A percentile compares a stretch with the other conserved stretches of the same genome.
phyloP scores from a whole-genome alignment of 352 stramenopile species.

The Phytophthora macrochlamydospora region DNA sequence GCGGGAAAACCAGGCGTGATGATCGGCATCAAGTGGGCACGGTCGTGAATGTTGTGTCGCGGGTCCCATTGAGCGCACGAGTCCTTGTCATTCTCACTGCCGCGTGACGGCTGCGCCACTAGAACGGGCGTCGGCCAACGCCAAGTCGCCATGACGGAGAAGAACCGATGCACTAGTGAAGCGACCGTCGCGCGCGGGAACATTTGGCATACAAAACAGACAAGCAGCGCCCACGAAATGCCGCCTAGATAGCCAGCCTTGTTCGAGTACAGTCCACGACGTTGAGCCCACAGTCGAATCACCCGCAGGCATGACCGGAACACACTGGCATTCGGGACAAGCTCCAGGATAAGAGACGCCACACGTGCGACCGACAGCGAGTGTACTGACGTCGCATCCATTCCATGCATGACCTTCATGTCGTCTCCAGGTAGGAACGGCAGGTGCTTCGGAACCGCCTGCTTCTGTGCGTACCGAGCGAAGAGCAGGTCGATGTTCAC shows the following conservation, averaged over 20 bases:
- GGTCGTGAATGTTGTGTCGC: conserved; percentile 75
- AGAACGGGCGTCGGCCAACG: conserved; percentile 83
- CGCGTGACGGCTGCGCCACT: conserved; percentile 60
- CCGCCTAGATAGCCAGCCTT: conserved; percentile 83
- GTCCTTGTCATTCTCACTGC: conserved; percentile 35
- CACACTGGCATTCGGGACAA: conserved; percentile 74
- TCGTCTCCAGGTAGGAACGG: conserved; percentile 61
- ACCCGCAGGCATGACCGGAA: conserved; percentile 79
- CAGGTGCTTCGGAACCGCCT: conserved; percentile 76
- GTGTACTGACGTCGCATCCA: conserved; percentile 78
- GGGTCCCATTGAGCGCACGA: conserved; percentile 73
- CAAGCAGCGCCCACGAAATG: conserved; percentile 86
- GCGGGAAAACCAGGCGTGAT: conserved; percentile 85
- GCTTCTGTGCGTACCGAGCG: conserved; percentile 61
- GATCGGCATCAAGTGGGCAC: conserved; percentile 86
- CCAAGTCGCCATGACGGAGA: conserved; percentile 79
- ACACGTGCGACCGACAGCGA: conserved; percentile 81
- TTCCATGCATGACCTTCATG: conserved; percentile 71
- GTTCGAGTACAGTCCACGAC: conserved; percentile 85
- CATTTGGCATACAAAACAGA: conserved; percentile 89
- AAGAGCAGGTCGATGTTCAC: conserved; percentile 83
- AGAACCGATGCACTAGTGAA: conserved; percentile 80
- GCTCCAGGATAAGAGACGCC: conserved; percentile 78
- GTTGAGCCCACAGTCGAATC: conserved; percentile 76
- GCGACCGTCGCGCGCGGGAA: conserved; percentile 79